Base-by-base conservation (phyloP, 345 rosid species). In the Linum usitatissimum region DNA sequence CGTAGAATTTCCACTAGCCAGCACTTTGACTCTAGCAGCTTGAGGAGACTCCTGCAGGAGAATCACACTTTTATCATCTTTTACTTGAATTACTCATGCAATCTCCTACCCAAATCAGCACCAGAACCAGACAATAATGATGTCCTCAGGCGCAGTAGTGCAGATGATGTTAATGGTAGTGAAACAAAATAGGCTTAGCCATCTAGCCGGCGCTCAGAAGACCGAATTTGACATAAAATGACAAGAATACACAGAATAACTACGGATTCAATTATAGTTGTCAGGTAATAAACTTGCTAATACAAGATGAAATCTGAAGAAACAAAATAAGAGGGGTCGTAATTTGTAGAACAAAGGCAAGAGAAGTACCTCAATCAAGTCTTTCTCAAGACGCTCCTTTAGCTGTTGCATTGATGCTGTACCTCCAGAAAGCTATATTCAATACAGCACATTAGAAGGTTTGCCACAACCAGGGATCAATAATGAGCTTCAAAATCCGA, bases 301-400 rank as follows among this genome's bases (percentile, higher is more conserved):
- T 34, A 34, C 38, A 34, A 34, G 38, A 34, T 34, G 38, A 34
- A 34, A 34, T 34, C 38, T 7, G 38, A 34, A 34, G 38, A 34
- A 34, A 34, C 38, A 34, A 23, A 31, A 18, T 28, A 58, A 8
- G 39, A 58, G 39, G 6, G 12, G 15, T 7, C 6, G 15, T 12
- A 38, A 15, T 6, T 60, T 31, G 48, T 6, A n/a, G 10, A 56
- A 38, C 39, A 55, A 51, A 14, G 30, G 57, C 2, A 30, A 53
- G 45, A 72, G 38, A 56, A 55, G 49, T 72, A 92, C 98, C 91
- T 92, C 98, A 8, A 89, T 75, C 83, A 92, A 80, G 72, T 92
- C 98, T 77, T 92, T 92, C 78, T 92, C 98, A 30, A 92, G 97
- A 36, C 97, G 95, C 71, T 92, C 98, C 84, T 92, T 92, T 79